A percentile compares a stretch with the other conserved stretches of the same genome.
Evolutionary conservation across 306 rosid species (phyloP).

Genomic region (Arachis stenosperma): DNA sequence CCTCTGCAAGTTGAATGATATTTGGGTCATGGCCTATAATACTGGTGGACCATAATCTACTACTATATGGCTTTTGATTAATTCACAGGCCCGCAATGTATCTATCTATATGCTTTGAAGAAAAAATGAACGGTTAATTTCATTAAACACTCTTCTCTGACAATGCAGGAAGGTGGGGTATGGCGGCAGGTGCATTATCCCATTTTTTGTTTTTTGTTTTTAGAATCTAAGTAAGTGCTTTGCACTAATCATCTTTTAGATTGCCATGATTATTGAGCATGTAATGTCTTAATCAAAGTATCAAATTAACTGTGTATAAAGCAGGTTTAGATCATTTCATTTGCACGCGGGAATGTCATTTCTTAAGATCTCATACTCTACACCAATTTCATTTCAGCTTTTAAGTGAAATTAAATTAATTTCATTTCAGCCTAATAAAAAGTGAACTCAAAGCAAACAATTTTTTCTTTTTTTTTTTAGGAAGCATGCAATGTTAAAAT

Average conservation of each 20-base stretch:
- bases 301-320: constrained; percentile 54
- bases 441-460: constrained; percentile 56
- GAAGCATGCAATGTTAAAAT: constrained; percentile 38
- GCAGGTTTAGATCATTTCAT: constrained; percentile 53
- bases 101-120: no score
- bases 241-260: constrained; percentile 42
- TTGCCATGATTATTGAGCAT: constrained; percentile 51
- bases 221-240: constrained; percentile 49
- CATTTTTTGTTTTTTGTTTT: constrained; percentile 42
- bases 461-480: constrained; percentile 38
- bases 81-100: constrained; percentile 32
- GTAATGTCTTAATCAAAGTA: constrained; percentile 65
- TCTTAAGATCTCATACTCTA: constrained; percentile 54
- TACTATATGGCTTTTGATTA: constrained; percentile 21
- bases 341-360: constrained; percentile 75
- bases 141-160: constrained; percentile 14
- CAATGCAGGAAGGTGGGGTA: constrained; percentile 31
- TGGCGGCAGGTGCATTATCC: constrained; percentile 31
- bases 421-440: constrained; percentile 38
- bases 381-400: constrained; percentile 32
- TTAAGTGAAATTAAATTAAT: constrained; percentile 45
- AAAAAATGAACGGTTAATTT: not conserved
- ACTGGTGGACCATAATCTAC: constrained; percentile 46
- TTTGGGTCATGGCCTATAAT: constrained; percentile 44
- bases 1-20: constrained; percentile 11